Base-by-base conservation (phyloP, 441 rosid species). In the Erodium moschatum region DNA sequence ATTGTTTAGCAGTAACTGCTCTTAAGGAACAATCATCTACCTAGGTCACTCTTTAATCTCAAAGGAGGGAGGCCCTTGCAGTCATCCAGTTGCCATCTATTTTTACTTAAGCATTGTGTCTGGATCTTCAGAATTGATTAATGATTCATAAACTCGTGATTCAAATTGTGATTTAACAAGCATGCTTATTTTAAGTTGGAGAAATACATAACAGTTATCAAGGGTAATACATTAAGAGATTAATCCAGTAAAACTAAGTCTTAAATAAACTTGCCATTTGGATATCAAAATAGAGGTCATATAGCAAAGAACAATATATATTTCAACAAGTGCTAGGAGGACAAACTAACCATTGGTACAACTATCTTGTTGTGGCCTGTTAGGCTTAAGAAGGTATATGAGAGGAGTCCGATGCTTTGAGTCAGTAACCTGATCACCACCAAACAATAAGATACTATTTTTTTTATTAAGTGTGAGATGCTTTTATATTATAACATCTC, bases 331-430 rank as follows among this genome's bases (percentile, higher is more conserved):
- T 58, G 27, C 64, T 10, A 33, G 38, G 33, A 16, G 9, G 40
- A 9, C 11, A 19, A n/a, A 24, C 70, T 74, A 46, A 69, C 77
- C 72, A 65, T 74, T 21, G 77, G 77, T 21, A 69, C 77, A 24
- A 74, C 64, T 31, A 74, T 69, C 27, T 69, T 72, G 60, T 74
- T 66, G 52, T 69, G 44, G 1, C 64, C 66, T 2, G 58, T 69
- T 29, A 24, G 40, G n/a, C 58, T 74, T 44, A 74, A 63, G 69
- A 74, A 74, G 16, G 77, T 74, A 67, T 69, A 74, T 46, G 77
- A 69, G 31, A 65, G 69, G 73, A 74, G 70, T 60, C 77, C 77
- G 42, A 74, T 44, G 35, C 77, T 69, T 63, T 27, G 67, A 40
- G 80, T 69, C 27, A 42, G n/a, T 16, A 54, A 62, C 48, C 73